Base-by-base conservation (phyloP, 108 stramenopile species). In the Nitzschia inconspicua region DNA sequence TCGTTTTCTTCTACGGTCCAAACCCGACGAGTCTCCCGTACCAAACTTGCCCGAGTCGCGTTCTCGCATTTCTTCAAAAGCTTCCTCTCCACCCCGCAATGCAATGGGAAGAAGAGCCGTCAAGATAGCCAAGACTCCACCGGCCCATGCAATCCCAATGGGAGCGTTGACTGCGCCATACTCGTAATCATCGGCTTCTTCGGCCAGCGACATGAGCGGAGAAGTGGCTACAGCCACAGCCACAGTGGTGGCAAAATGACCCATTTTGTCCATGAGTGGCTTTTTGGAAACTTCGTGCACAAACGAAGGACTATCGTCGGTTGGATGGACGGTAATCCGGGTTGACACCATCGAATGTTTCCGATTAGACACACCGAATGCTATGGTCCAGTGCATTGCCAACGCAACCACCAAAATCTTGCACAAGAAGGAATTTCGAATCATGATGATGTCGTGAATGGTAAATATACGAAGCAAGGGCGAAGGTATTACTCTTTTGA, bases 91-190 rank as follows among this genome's bases (percentile, higher is more conserved):
- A 14, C 81, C 76, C 18, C 58, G 60, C 54, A 93, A 57, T 14
- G 76, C 39, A 10, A 86, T 51, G 0, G 92, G 92, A 29, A 93
- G 60, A 3, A 80, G 65, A 9, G 88, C 86, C 23, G 92, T 89
- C 28, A 80, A 48, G 28, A 93, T 83, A 8, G 84, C 92, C 47
- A 89, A 55, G 23, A 84, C 40, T 23, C 92, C 92, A 9, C 67
- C 78, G 0, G 52, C 84, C 48, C 67, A 70, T 1, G 92, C 88
- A 29, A 93, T 52, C 2, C 78, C 75, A 53, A 88, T 70, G 28
- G 92, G 92, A 40, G 92, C 92, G 54, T 81, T 65, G 4, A 94
- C 93, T 25, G 83, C 80, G 29, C 93, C 93, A 66, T 93, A 93
- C 56, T 80, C 92, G 54, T 94, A 94, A 41, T 83, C 91, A 61